A percentile compares a stretch with the other conserved stretches of the same genome.
These are phyloP conservation scores for Cyclotella kingstonii DNA, from an alignment of 108 stramenopile species.

Conservation along the genomic window DNA sequence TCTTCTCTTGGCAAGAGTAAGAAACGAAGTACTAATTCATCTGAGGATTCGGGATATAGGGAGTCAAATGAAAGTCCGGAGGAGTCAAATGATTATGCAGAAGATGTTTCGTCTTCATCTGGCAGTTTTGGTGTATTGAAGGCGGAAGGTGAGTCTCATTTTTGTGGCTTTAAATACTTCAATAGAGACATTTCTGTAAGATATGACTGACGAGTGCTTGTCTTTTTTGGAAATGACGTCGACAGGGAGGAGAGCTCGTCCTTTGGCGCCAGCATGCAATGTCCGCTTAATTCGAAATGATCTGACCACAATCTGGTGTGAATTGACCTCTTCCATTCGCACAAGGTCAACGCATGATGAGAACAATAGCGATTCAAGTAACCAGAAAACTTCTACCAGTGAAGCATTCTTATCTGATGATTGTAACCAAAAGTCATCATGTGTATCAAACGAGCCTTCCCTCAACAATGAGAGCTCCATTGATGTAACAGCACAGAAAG, in stretches of 20 bases:
- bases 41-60: constrained; percentile 81
- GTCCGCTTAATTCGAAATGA: constrained; percentile 76
- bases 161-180: background rate
- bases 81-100: constrained; percentile 42
- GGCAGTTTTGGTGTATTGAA: constrained; percentile 12
- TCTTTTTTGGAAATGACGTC: constrained; percentile 1
- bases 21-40: constrained; percentile 35
- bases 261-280: constrained; percentile 68
- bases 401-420: background rate
- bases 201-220: constrained; percentile 2
- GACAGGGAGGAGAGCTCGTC: constrained; percentile 46
- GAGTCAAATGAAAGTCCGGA: constrained; percentile 74
- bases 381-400: constrained; percentile 5
- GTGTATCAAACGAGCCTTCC: background rate
- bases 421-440: constrained; percentile 8
- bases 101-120: constrained; percentile 20
- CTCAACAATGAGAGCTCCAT: constrained; percentile 12
- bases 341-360: constrained; percentile 50
- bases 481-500: constrained; percentile 8
- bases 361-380: constrained; percentile 15
- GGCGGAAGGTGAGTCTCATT: constrained; percentile 45
- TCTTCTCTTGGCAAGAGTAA: constrained; percentile 44
- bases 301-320: constrained; percentile 83
- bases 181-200: background rate
- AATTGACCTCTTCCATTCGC: constrained; percentile 79